Evolutionary conservation across 2,329 filamentous ascomycete species (phyloP).

Genomic region (Clonostachys byssicola): DNA sequence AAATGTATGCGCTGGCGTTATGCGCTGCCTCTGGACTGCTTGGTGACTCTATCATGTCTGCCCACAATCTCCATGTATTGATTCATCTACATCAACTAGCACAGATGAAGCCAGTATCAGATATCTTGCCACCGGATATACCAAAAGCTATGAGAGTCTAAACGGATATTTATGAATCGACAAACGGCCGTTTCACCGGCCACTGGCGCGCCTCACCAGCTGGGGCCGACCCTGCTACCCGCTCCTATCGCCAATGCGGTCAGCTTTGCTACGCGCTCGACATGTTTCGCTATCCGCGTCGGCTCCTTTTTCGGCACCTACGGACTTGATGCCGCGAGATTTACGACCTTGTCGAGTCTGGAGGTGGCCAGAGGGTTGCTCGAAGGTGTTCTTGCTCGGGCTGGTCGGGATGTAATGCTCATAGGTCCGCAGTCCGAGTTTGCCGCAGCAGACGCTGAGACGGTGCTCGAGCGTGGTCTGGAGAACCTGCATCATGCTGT

Average conservation of each 20-base stretch:
- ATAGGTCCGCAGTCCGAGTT: conserved; percentile 38
- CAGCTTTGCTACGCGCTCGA: conserved; percentile 56
- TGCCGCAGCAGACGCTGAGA: conserved; percentile 48
- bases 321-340: conserved; percentile 46
- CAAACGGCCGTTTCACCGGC: too few relatives aligned
- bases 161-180: too few relatives aligned
- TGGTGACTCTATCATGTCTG: too few relatives aligned
- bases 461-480: conserved; percentile 50
- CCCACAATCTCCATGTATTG: too few relatives aligned
- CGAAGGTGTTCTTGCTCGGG: conserved; percentile 47
- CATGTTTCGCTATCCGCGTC: conserved; percentile 50
- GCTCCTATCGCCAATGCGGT: conserved; percentile 52
- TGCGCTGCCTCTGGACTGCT: too few relatives aligned
- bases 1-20: too few relatives aligned
- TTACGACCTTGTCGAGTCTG: conserved; percentile 53
- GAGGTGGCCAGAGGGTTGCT: conserved; percentile 51
- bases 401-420: conserved; percentile 39
- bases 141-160: too few relatives aligned
- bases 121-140: too few relatives aligned
- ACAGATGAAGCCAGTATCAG: too few relatives aligned
- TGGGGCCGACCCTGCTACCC: conserved; percentile 49
- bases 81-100: too few relatives aligned
- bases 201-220: conserved; percentile 7
- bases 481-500: conserved; percentile 53
- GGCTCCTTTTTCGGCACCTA: conserved; percentile 47